These are phyloP conservation scores for Hanseniaspora jakobsenii DNA, from an alignment of 805 yeast genomes.

Conservation along the genomic window DNA sequence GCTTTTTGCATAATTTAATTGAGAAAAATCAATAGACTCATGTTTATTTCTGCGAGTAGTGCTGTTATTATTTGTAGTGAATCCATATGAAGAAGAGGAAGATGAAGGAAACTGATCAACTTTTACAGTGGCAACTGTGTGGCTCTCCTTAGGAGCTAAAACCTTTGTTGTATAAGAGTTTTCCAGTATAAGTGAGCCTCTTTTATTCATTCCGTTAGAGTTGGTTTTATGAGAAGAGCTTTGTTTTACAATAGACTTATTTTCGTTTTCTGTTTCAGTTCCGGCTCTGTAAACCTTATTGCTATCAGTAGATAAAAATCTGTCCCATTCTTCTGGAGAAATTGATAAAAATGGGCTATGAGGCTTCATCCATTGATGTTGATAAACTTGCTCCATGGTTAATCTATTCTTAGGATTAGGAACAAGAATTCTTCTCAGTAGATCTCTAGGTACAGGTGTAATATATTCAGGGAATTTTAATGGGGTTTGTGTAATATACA, in stretches of 20 bases:
- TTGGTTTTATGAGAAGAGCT: constrained; percentile 28
- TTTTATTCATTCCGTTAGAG: constrained; percentile 33
- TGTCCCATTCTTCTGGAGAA: constrained; percentile 86
- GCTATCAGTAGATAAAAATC: constrained; percentile 23
- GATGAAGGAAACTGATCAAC: constrained; percentile 11
- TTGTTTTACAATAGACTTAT: constrained; percentile 22
- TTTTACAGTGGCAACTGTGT: constrained; percentile 44
- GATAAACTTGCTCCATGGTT: constrained; percentile 52
- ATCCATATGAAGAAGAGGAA: no score
- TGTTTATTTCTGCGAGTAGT: constrained; percentile 7
- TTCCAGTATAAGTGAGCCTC: constrained; percentile 28
- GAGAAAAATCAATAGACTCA: constrained; percentile 20
- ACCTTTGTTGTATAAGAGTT: constrained; percentile 36
- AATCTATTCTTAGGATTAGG: constrained; percentile 75
- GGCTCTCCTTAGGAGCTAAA: constrained; percentile 58
- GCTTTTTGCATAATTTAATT: no score
- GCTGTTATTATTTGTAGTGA: constrained; percentile 9
- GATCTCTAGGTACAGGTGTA: constrained; percentile 80
- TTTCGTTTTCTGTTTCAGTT: constrained; percentile 19
- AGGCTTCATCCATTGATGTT: constrained; percentile 82
- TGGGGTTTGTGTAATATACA: constrained; percentile 82
- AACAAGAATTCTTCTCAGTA: constrained; percentile 70
- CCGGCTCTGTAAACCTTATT: constrained; percentile 27
- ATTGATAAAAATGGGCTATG: constrained; percentile 72
- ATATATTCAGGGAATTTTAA: constrained; percentile 92